phyloP scores from a whole-genome alignment of 148 eudicot genomes.

The Chenopodium suecicum region DNA sequence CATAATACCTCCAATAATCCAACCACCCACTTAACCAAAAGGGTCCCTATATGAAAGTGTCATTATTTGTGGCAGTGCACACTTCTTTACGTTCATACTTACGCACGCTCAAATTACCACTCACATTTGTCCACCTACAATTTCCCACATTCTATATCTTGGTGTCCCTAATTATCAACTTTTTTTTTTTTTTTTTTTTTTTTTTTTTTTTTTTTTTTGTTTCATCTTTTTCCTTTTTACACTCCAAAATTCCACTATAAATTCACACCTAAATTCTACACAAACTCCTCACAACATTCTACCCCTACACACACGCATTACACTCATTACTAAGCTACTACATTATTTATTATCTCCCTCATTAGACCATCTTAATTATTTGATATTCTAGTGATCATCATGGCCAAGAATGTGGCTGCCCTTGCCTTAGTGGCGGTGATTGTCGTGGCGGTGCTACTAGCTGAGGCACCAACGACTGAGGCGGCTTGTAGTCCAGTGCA shows the following conservation, averaged over 20 bases:
- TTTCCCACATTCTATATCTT: not conserved
- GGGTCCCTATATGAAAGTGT: not conserved
- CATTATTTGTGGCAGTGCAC: not conserved
- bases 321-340: not conserved
- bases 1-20: not conserved
- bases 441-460: slow-evolving; percentile 26
- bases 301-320: not conserved
- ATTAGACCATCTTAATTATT: too few relatives aligned
- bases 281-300: slow-evolving; percentile 2
- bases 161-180: slow-evolving; percentile 17
- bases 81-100: slow-evolving; percentile 7
- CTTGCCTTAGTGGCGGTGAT: slow-evolving; percentile 23
- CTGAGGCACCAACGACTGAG: slow-evolving; percentile 22
- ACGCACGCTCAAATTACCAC: not conserved
- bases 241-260: slow-evolving; percentile 18
- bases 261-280: slow-evolving; percentile 6
- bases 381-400: not conserved
- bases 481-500: slow-evolving; percentile 46
- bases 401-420: slow-evolving; percentile 27
- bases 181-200: not conserved
- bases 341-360: not conserved
- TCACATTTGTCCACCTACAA: slow-evolving; percentile 19
- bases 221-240: slow-evolving; percentile 5
- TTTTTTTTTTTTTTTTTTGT: not conserved
- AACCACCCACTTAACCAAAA: slow-evolving; percentile 14